These are phyloP conservation scores for Trichoderma orchidacearum DNA, from an alignment of 495 filamentous ascomycete genomes.

Conservation along the genomic window DNA sequence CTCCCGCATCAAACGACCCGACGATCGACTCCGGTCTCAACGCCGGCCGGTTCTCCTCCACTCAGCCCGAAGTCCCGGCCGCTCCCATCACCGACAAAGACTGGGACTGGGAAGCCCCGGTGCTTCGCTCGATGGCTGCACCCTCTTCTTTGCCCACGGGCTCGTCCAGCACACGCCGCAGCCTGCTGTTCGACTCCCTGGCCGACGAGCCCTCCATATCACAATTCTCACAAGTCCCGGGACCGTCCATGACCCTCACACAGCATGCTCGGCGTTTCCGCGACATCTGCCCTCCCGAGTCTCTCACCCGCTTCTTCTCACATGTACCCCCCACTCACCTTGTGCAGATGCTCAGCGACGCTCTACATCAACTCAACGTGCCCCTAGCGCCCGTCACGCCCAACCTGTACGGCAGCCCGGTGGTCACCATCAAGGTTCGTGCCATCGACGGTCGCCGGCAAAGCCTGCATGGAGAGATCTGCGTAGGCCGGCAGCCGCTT, in stretches of 20 bases:
- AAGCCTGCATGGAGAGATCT: slow-evolving; percentile 67
- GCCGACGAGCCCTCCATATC: slow-evolving; percentile 83
- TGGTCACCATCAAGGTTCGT: slow-evolving; percentile 55
- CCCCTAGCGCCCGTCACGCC: slow-evolving; percentile 41
- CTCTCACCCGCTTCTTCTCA: slow-evolving; percentile 85
- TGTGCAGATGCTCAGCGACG: slow-evolving; percentile 63
- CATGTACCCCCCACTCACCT: slow-evolving; percentile 63
- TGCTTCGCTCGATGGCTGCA: slow-evolving; percentile 24
- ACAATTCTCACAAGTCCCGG: slow-evolving; percentile 74
- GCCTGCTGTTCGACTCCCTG: slow-evolving; percentile 44
- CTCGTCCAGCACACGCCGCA: slow-evolving; percentile 11
- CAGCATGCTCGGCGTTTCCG: slow-evolving; percentile 78
- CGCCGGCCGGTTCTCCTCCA: slow-evolving; percentile 38
- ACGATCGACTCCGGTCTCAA: slow-evolving; percentile 35
- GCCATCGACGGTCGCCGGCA: slow-evolving; percentile 70
- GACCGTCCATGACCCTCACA: slow-evolving; percentile 67
- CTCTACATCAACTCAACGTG: slow-evolving; percentile 70
- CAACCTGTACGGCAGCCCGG: slow-evolving; percentile 25
- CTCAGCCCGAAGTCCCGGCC: slow-evolving; percentile 66
- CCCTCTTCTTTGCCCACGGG: slow-evolving; percentile 38
- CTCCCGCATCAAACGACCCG: slow-evolving; percentile 35
- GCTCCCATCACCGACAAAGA: slow-evolving; percentile 49
- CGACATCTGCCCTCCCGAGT: slow-evolving; percentile 70
- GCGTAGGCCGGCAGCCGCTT: slow-evolving; percentile 53
- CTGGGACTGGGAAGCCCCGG: slow-evolving; percentile 66